A percentile compares a stretch with the other conserved stretches of the same genome.
Evolutionary conservation across 2,329 filamentous ascomycete genomes (phyloP).

Genomic region (Colletotrichum australisinense): DNA sequence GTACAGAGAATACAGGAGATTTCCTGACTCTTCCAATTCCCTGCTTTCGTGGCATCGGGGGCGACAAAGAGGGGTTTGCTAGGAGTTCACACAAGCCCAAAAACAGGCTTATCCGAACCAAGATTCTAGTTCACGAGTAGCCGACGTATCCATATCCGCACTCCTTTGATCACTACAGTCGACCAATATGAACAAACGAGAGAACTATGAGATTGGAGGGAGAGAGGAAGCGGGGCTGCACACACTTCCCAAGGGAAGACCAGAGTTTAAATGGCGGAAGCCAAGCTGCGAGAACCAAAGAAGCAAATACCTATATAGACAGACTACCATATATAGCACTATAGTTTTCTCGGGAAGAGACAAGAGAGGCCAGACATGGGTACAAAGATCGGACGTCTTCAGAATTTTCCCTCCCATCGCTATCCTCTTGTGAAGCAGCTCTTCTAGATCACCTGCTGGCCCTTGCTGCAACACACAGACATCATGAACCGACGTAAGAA

Average conservation of each 20-base stretch:
- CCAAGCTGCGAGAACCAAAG: background rate
- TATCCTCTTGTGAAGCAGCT: background rate
- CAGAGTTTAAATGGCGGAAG: background rate
- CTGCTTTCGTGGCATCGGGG: background rate
- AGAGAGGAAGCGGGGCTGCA: background rate
- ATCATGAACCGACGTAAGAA: background rate
- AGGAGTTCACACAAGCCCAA: background rate
- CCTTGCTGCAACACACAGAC: background rate
- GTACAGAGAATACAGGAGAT: background rate
- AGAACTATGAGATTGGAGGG: background rate
- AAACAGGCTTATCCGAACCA: background rate
- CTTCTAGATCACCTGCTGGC: background rate
- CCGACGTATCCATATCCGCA: background rate
- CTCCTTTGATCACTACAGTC: background rate
- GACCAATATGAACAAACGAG: background rate
- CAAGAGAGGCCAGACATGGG: background rate
- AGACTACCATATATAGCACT: background rate
- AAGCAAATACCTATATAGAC: background rate
- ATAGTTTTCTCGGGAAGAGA: background rate
- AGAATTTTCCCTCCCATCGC: background rate
- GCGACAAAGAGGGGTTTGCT: background rate
- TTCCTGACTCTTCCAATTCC: background rate
- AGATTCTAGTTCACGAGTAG: background rate
- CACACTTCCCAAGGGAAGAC: background rate
- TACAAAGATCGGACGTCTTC: background rate